A percentile compares a stretch with the other conserved stretches of the same genome.
phyloP scores from a whole-genome alignment of 148 eudicot species.

The Dianthus caryophyllus region DNA sequence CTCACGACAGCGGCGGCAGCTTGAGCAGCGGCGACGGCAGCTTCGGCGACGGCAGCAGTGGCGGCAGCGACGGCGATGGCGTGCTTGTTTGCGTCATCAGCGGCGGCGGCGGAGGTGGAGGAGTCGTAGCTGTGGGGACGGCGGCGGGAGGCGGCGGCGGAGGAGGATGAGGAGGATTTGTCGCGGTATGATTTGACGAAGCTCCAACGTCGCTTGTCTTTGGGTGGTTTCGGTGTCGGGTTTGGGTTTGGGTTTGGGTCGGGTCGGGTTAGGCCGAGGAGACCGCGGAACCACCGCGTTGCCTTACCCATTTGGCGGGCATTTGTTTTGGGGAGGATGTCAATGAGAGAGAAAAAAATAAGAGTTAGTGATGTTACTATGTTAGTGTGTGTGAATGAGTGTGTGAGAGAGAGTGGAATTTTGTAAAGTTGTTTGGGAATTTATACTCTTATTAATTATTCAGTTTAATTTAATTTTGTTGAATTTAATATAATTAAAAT shows the following conservation, averaged over 20 bases:
- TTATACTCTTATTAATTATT: too few relatives aligned
- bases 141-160: conserved; percentile 7
- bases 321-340: conserved; percentile 1
- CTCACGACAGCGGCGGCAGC: conserved; percentile 44
- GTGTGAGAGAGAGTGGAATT: background rate
- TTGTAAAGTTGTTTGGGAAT: too few relatives aligned
- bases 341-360: background rate
- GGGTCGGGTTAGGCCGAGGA: conserved; percentile 40
- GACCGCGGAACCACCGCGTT: conserved; percentile 48
- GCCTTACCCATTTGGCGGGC: conserved; percentile 62
- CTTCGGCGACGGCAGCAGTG: conserved; percentile 63
- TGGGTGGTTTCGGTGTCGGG: conserved; percentile 15
- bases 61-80: conserved; percentile 66
- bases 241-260: conserved; percentile 21
- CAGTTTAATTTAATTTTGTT: too few relatives aligned
- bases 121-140: conserved; percentile 15
- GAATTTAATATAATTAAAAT: too few relatives aligned
- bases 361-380: too few relatives aligned
- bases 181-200: conserved; percentile 49
- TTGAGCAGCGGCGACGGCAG: conserved; percentile 70
- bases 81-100: conserved; percentile 36
- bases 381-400: too few relatives aligned
- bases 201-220: conserved; percentile 47
- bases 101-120: background rate
- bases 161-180: conserved; percentile 12